Percentiles rank a stretch among this genome's conserved stretches.
Evolutionary conservation across 768 basidiomycete genomes (phyloP).

Genomic region (Mycena maculata): DNA sequence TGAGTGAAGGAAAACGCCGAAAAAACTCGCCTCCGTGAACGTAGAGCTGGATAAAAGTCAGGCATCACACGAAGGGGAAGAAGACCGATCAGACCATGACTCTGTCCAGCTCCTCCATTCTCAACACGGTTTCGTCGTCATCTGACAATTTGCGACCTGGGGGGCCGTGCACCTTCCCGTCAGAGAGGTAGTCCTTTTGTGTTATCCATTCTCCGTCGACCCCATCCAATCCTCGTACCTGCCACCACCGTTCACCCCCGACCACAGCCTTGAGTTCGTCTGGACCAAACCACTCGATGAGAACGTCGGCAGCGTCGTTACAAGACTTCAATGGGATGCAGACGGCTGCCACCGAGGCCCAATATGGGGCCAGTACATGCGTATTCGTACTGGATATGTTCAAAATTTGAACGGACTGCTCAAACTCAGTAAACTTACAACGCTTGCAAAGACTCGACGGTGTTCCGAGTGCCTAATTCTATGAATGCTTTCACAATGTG

Average conservation of each 20-base stretch:
- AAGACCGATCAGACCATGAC: constrained; percentile 58
- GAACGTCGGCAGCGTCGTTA: constrained; percentile 70
- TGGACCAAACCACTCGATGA: constrained; percentile 79
- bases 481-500: constrained; percentile 81
- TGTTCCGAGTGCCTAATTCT: constrained; percentile 71
- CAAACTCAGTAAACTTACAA: constrained; percentile 61
- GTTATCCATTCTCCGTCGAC: constrained; percentile 75
- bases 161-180: constrained; percentile 39
- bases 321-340: constrained; percentile 67
- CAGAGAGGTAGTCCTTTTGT: constrained; percentile 57
- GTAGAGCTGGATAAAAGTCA: constrained; percentile 60
- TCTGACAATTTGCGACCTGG: constrained; percentile 44
- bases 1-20: background rate
- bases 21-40: constrained; percentile 66
- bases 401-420: background rate
- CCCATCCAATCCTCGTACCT: constrained; percentile 77
- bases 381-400: constrained; percentile 65
- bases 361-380: constrained; percentile 74
- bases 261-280: constrained; percentile 75
- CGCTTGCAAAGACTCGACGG: constrained; percentile 76
- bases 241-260: constrained; percentile 88
- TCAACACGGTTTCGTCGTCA: constrained; percentile 53
- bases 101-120: constrained; percentile 66
- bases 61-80: background rate
- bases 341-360: constrained; percentile 71